phyloP scores from a whole-genome alignment of 495 filamentous ascomycete genomes.

The Cairneyella variabilis region DNA sequence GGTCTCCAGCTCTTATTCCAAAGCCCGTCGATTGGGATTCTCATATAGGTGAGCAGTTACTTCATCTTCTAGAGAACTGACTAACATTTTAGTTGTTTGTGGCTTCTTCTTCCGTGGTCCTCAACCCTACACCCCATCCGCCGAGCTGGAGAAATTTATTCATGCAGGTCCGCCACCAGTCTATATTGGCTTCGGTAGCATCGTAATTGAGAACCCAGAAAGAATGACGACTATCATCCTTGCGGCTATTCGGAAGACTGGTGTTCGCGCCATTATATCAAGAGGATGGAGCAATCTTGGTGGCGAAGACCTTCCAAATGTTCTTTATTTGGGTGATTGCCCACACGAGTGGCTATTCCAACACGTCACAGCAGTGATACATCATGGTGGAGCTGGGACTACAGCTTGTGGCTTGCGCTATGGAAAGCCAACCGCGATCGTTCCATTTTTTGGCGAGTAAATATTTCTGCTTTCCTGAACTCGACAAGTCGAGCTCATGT shows the following conservation, averaged over 20 bases:
- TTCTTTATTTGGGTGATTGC: constrained; percentile 57
- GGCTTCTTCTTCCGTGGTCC: constrained; percentile 58
- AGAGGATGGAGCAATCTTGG: constrained; percentile 62
- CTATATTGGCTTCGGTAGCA: constrained; percentile 63
- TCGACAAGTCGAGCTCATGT: no score
- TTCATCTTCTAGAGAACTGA: neutral
- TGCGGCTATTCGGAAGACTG: constrained; percentile 43
- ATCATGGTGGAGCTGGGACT: constrained; percentile 65
- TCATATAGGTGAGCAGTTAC: constrained; percentile 37
- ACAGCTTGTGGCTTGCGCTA: constrained; percentile 56
- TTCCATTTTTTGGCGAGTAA: constrained; percentile 63
- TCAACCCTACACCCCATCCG: constrained; percentile 44
- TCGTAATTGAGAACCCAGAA: constrained; percentile 57
- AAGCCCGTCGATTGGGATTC: constrained; percentile 57
- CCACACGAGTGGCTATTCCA: constrained; percentile 66
- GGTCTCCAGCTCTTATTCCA: constrained; percentile 50
- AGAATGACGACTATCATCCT: constrained; percentile 49
- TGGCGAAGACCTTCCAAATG: constrained; percentile 39
- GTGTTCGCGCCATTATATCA: constrained; percentile 54
- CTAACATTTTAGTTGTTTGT: constrained; percentile 37
- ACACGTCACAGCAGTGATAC: constrained; percentile 54
- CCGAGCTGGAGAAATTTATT: constrained; percentile 48
- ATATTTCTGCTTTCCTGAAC: constrained; percentile 45
- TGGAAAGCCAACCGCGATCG: constrained; percentile 52
- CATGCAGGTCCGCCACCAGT: no score